Percentiles rank a stretch among this genome's conserved stretches.
These are phyloP conservation scores for Rhizopogon sp. DNA, from an alignment of 768 basidiomycete species.

Conservation along the genomic window DNA sequence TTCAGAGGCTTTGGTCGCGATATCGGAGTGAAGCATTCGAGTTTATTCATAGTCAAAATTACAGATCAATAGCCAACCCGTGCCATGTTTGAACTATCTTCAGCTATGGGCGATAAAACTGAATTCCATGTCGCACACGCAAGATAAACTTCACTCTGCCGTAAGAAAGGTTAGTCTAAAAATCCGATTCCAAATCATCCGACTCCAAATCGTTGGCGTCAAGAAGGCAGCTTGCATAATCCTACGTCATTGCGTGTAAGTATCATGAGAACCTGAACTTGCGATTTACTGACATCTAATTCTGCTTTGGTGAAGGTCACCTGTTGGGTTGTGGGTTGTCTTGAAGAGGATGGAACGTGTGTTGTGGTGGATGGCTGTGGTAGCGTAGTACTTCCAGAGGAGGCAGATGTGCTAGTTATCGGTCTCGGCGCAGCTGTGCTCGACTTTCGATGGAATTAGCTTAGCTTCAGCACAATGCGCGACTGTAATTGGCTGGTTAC, in stretches of 20 bases:
- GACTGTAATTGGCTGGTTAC: background rate
- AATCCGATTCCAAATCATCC: slow-evolving; percentile 25
- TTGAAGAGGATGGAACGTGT: background rate
- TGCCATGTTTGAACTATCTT: no score
- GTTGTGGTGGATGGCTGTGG: background rate
- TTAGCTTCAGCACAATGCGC: background rate
- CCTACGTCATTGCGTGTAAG: background rate
- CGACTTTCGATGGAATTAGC: background rate
- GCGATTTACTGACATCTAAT: slow-evolving; percentile 14
- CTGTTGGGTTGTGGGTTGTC: background rate
- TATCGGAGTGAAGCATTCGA: no score
- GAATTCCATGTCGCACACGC: background rate
- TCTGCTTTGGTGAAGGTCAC: slow-evolving; percentile 8
- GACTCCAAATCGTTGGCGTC: slow-evolving; percentile 25
- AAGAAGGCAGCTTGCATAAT: slow-evolving; percentile 34
- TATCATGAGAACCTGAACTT: no score
- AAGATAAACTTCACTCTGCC: background rate
- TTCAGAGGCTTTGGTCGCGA: background rate
- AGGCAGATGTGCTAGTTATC: background rate
- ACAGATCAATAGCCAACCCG: no score
- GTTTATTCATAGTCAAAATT: background rate
- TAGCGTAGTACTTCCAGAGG: background rate
- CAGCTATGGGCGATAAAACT: background rate
- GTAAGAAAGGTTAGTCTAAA: slow-evolving; percentile 10
- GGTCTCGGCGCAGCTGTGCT: background rate